A percentile compares a stretch with the other conserved stretches of the same genome.
phyloP scores from a whole-genome alignment of 1,284 basidiomycete species.

The Melampsora americana region DNA sequence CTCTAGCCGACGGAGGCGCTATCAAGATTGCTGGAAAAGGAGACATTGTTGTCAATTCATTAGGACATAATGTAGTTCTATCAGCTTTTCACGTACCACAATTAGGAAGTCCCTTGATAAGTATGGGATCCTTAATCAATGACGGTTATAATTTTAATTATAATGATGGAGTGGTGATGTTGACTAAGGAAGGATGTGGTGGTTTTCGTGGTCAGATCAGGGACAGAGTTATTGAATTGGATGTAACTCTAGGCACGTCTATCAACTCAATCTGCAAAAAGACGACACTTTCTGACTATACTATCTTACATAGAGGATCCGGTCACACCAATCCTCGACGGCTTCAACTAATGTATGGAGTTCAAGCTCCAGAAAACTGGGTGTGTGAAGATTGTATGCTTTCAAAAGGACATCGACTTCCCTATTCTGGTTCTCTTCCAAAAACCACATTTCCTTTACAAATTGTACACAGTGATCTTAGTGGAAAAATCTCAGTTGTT shows the following conservation, averaged over 20 bases:
- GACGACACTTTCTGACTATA: background rate
- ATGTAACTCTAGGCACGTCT: background rate
- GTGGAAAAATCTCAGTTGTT: no score
- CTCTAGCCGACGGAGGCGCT: background rate
- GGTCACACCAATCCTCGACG: background rate
- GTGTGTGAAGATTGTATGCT: constrained; percentile 8
- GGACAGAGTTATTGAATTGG: background rate
- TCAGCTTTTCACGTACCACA: background rate
- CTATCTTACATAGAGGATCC: background rate
- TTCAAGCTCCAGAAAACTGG: background rate
- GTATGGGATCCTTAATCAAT: background rate
- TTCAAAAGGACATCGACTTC: constrained; percentile 3
- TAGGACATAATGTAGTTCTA: background rate
- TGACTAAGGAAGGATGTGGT: background rate
- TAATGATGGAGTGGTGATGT: no score
- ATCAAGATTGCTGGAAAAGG: background rate
- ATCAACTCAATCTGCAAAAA: no score
- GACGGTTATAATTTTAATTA: background rate
- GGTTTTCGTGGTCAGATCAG: background rate
- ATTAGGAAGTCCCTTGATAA: background rate
- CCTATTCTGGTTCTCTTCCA: background rate
- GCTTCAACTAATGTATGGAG: background rate
- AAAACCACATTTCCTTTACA: background rate
- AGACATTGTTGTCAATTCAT: background rate
- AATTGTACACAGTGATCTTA: no score